These are phyloP conservation scores for Helicocarpus griseus DNA, from an alignment of 2,329 filamentous ascomycete species.

Conservation along the genomic window DNA sequence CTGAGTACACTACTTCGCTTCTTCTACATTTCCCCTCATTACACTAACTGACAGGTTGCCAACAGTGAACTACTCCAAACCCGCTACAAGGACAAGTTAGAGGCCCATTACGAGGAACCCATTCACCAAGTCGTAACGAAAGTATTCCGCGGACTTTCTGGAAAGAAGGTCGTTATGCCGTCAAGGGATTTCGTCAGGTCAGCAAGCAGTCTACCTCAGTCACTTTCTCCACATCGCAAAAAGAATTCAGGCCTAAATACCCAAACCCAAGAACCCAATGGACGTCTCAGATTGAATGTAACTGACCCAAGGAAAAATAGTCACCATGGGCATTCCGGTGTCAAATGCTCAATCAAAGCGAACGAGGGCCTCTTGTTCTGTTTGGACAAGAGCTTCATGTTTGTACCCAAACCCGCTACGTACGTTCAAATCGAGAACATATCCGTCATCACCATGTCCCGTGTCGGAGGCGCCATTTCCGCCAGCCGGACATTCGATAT, in stretches of 20 bases:
- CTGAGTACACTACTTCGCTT: conserved; percentile 45
- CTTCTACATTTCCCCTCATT: background rate
- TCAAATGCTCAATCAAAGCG: conserved; percentile 99
- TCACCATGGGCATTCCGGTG: conserved; percentile 85
- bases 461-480: conserved; percentile 86
- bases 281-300: conserved; percentile 4
- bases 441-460: conserved; percentile 84
- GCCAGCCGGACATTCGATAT: conserved; percentile 96
- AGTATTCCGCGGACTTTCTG: conserved; percentile 87
- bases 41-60: background rate
- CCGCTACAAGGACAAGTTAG: conserved; percentile 83
- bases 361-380: conserved; percentile 97
- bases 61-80: conserved; percentile 61
- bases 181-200: conserved; percentile 85
- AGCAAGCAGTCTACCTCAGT: conserved; percentile 9
- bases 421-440: conserved; percentile 96
- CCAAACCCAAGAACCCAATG: conserved; percentile 5
- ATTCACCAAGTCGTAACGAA: conserved; percentile 89
- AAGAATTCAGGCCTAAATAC: background rate
- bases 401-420: conserved; percentile 94
- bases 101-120: conserved; percentile 84
- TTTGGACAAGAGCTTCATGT: conserved; percentile 96
- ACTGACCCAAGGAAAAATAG: conserved; percentile 31
- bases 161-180: conserved; percentile 89
- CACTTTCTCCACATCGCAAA: conserved; percentile 3